These are phyloP conservation scores for Thamnidium elegans DNA, from an alignment of 192 early-diverging fungal species.

Conservation along the genomic window DNA sequence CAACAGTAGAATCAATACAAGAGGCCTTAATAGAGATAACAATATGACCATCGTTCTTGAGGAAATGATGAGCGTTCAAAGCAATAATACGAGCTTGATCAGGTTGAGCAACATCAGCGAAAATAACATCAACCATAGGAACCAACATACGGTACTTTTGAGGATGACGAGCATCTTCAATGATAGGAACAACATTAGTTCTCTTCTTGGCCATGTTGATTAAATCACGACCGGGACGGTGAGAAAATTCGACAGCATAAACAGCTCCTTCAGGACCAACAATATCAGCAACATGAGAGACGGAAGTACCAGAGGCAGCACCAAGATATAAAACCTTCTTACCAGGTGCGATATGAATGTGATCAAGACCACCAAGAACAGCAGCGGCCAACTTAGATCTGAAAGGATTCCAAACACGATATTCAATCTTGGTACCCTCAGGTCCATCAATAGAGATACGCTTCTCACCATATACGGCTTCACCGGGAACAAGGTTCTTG, in stretches of 20 bases:
- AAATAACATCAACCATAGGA: slow-evolving; percentile 97
- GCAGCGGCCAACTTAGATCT: slow-evolving; percentile 98
- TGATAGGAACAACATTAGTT: slow-evolving; percentile 98
- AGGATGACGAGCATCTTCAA: slow-evolving; percentile 99
- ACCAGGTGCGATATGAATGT: slow-evolving; percentile 92
- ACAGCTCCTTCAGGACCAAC: slow-evolving; percentile 96
- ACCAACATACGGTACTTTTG: slow-evolving; percentile 99
- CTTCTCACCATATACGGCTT: slow-evolving; percentile 98
- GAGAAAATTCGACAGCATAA: slow-evolving; percentile 99
- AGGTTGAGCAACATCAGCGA: slow-evolving; percentile 99
- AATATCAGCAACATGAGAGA: slow-evolving; percentile 96
- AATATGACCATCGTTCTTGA: slow-evolving; percentile 96
- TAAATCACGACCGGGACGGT: slow-evolving; percentile 96
- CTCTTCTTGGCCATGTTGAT: slow-evolving; percentile 99
- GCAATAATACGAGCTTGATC: slow-evolving; percentile 99
- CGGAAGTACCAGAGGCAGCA: slow-evolving; percentile 90
- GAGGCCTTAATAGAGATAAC: slow-evolving; percentile 99
- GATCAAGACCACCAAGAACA: slow-evolving; percentile 93
- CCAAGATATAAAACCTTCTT: slow-evolving; percentile 98
- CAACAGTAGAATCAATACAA: slow-evolving; percentile 99
- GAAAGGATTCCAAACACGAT: slow-evolving; percentile 99
- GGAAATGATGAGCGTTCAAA: slow-evolving; percentile 95
- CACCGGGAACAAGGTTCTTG: slow-evolving; percentile 98
- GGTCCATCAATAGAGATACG: slow-evolving; percentile 92
- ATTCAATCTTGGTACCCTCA: slow-evolving; percentile 96